These are phyloP conservation scores for Trametes sanguinea DNA, from an alignment of 768 basidiomycete species.

Conservation along the genomic window DNA sequence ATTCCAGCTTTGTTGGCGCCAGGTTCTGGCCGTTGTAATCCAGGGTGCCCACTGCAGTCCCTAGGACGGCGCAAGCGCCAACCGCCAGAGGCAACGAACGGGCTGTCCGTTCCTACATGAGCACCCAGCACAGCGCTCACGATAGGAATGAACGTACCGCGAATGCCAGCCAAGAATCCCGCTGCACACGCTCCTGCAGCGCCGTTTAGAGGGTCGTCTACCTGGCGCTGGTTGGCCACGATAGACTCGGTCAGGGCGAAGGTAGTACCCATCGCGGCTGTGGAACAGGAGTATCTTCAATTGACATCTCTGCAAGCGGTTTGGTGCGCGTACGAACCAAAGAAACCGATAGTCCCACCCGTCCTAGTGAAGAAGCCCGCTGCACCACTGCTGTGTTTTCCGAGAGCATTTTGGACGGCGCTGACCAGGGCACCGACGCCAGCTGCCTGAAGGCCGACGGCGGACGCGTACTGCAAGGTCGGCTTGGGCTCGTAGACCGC, in stretches of 20 bases:
- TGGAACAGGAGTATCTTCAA: conserved; percentile 10
- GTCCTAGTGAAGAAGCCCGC: conserved; percentile 85
- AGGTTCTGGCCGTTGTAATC: conserved; percentile 72
- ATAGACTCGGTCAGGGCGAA: conserved; percentile 82
- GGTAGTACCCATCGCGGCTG: conserved; percentile 87
- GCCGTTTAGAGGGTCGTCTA: conserved; percentile 79
- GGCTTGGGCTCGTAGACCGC: conserved; percentile 50
- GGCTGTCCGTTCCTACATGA: conserved; percentile 43
- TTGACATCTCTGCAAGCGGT: background rate
- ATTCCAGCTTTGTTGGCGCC: conserved; percentile 46
- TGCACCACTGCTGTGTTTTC: conserved; percentile 74
- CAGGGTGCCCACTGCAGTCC: conserved; percentile 77
- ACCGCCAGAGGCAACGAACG: conserved; percentile 84
- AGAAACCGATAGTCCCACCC: conserved; percentile 88
- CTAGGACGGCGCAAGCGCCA: conserved; percentile 76
- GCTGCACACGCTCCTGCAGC: conserved; percentile 90
- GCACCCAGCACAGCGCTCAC: background rate
- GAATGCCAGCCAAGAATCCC: conserved; percentile 86
- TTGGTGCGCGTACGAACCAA: conserved; percentile 57
- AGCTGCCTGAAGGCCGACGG: conserved; percentile 63
- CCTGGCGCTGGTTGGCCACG: conserved; percentile 79
- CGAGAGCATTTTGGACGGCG: conserved; percentile 78
- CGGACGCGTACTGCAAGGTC: conserved; percentile 55
- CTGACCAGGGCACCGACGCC: conserved; percentile 70
- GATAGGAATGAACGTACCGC: conserved; percentile 51